Evolutionary conservation across 805 yeast species (phyloP).

Genomic region (Candida golubevii): DNA sequence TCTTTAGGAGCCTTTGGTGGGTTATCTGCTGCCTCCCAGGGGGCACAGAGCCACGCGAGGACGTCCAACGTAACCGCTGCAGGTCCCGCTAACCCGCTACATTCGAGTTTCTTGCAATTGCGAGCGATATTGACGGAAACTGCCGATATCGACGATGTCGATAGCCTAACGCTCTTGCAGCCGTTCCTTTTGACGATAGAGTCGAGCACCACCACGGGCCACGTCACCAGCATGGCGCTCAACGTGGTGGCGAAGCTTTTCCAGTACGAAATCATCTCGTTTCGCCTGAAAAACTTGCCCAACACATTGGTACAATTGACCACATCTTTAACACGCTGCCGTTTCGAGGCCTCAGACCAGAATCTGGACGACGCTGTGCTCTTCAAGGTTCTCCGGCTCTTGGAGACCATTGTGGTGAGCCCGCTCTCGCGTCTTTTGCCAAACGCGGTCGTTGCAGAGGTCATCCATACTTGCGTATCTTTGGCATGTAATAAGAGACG

Average conservation of each 20-base stretch:
- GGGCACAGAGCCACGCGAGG: neutral
- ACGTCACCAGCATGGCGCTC: conserved; percentile 77
- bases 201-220: conserved; percentile 81
- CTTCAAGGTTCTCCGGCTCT: conserved; percentile 70
- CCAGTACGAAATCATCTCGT: conserved; percentile 60
- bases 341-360: conserved; percentile 93
- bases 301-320: conserved; percentile 61
- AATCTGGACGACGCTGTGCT: conserved; percentile 88
- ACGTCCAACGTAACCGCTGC: conserved; percentile 24
- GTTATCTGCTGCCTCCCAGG: neutral
- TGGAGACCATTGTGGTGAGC: conserved; percentile 65
- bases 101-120: conserved; percentile 76
- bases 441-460: conserved; percentile 81
- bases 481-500: conserved; percentile 90
- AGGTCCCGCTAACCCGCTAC: conserved; percentile 48
- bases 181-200: conserved; percentile 85
- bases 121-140: conserved; percentile 64
- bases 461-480: conserved; percentile 84
- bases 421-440: conserved; percentile 62
- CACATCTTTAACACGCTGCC: conserved; percentile 81
- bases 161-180: conserved; percentile 68
- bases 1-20: conserved; percentile 3
- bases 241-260: conserved; percentile 71
- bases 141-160: conserved; percentile 50
- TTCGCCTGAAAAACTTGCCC: conserved; percentile 49